These are phyloP conservation scores for Achaetomium macrosporum DNA, from an alignment of 2,329 filamentous ascomycete genomes.

Conservation along the genomic window DNA sequence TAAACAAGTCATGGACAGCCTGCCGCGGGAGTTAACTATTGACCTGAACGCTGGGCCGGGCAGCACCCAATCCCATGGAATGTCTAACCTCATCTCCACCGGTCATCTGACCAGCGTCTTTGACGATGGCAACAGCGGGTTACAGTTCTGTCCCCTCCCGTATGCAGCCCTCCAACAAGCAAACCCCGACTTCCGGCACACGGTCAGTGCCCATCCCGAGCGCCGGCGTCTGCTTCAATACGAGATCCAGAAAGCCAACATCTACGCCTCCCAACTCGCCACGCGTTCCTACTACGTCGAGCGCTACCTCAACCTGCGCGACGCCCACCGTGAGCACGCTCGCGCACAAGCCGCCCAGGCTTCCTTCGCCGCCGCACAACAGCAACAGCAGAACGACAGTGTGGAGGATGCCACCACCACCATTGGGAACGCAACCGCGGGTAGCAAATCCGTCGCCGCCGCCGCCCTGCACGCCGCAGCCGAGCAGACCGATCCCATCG, in stretches of 20 bases:
- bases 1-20: constrained; percentile 60
- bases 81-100: constrained; percentile 21
- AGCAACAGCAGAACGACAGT: constrained; percentile 26
- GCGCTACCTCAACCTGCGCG: constrained; percentile 73
- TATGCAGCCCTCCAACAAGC: constrained; percentile 33
- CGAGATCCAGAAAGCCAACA: constrained; percentile 89
- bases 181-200: constrained; percentile 43
- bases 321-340: constrained; percentile 49
- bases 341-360: constrained; percentile 36
- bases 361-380: constrained; percentile 25
- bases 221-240: constrained; percentile 60
- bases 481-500: constrained; percentile 43
- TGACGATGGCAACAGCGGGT: constrained; percentile 35
- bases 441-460: constrained; percentile 17
- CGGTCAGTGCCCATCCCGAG: constrained; percentile 43
- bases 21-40: constrained; percentile 59
- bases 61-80: constrained; percentile 16
- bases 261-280: constrained; percentile 73
- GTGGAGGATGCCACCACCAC: constrained; percentile 29
- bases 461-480: constrained; percentile 30
- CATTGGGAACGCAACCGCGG: constrained; percentile 20
- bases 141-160: constrained; percentile 47
- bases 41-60: constrained; percentile 32
- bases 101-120: constrained; percentile 28
- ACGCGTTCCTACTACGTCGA: constrained; percentile 83